Base-by-base conservation (phyloP, 306 rosid genomes). In the Castanea sativa region DNA sequence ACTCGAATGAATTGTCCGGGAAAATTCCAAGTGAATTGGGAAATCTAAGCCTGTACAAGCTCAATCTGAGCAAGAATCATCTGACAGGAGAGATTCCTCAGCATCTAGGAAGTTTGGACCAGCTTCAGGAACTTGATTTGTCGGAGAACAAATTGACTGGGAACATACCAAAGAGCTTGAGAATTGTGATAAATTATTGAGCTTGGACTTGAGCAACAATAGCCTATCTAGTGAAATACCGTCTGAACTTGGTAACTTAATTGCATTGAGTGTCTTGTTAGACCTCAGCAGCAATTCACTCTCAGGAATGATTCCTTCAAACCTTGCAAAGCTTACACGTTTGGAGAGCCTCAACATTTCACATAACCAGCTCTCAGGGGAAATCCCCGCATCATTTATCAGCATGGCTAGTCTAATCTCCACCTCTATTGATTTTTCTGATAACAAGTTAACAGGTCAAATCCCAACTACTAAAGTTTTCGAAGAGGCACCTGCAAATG, bases 241-340 rank as follows among this genome's bases (percentile, higher is more conserved):
- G 0, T 35, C 27, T 20, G 90, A 87, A 74, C 79, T 88, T 70
- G 94, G 94, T 21, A 85, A 92, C 81, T 63, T 85, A 65, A 71
- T 77, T 70, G 52, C 67, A 6, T 77, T 92, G 63, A 78, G 76
- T n/a, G 32, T 23, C 78, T 3, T 82, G 61, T 72, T 92, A 72
- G 93, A 90, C 74, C 82, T 92, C 55, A 92, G 94, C 78, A 83
- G 88, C 90, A 91, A 91, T 85, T 76, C 57, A 67, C 82, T 91
- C 59, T 74, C 88, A 1, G 94, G 94, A 33, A 30, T 25, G 69
- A 83, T 91, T 77, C 92, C 97, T 59, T 75, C 78, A 74, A 84
- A 85, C 73, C 79, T 90, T 43, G 80, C 43, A 30, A 82, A 88
- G 87, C 86, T 87, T 59, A 15, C 60, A 27, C 25, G 38, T 3